phyloP scores from a whole-genome alignment of 768 basidiomycete genomes.

The Serendipita sp. region DNA sequence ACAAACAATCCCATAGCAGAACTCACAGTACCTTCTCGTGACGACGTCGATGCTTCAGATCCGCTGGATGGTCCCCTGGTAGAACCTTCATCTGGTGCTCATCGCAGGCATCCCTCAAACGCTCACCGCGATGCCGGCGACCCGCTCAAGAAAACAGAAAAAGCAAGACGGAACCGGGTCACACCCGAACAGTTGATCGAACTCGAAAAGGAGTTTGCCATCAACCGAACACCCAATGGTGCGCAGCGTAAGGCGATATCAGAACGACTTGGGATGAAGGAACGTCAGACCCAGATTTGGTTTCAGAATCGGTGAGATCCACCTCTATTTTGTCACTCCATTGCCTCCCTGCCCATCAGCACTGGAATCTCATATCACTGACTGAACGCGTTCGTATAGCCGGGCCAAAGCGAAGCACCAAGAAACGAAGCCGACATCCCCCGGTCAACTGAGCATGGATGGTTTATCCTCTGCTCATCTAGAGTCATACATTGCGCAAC shows the following conservation, averaged over 20 bases:
- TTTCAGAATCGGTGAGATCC: slow-evolving; percentile 60
- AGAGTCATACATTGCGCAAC: slow-evolving; percentile 34
- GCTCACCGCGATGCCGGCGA: not conserved
- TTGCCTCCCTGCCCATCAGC: not conserved
- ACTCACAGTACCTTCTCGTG: not conserved
- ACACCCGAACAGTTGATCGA: slow-evolving; percentile 67
- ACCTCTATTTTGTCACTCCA: not conserved
- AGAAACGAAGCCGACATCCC: slow-evolving; percentile 36
- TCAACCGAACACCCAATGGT: slow-evolving; percentile 58
- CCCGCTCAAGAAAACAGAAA: slow-evolving; percentile 22
- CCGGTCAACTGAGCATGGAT: slow-evolving; percentile 26
- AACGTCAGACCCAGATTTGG: slow-evolving; percentile 82
- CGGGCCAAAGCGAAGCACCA: slow-evolving; percentile 70
- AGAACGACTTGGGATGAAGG: slow-evolving; percentile 60
- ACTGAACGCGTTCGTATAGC: slow-evolving; percentile 22
- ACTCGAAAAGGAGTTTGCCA: slow-evolving; percentile 51
- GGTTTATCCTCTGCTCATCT: slow-evolving; percentile 36
- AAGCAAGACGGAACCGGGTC: slow-evolving; percentile 62
- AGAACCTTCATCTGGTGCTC: not conserved
- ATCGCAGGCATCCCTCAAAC: not conserved
- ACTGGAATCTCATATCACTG: not conserved
- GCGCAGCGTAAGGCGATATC: slow-evolving; percentile 58
- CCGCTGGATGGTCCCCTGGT: not conserved
- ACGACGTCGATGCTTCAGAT: not conserved
- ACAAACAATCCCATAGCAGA: slow-evolving; percentile 5